These are phyloP conservation scores for Mucor indicus DNA, from an alignment of 371 early-diverging fungal genomes.

Conservation along the genomic window DNA sequence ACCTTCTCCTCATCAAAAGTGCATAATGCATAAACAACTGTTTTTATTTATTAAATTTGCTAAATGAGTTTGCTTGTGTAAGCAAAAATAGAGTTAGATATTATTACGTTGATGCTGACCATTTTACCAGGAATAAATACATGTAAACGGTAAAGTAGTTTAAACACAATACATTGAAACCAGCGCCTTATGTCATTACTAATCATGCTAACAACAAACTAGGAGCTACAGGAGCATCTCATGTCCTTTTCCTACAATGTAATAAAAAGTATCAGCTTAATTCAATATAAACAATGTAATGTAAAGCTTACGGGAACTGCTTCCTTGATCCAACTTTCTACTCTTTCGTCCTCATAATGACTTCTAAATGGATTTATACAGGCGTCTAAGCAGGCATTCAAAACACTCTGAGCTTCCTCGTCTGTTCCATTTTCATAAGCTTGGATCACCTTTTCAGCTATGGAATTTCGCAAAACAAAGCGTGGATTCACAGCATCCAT, in stretches of 20 bases:
- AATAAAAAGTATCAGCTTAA: conserved; percentile 12
- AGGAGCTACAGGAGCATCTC: conserved; percentile 37
- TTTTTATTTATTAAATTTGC: too few species aligned
- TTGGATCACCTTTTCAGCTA: conserved; percentile 64
- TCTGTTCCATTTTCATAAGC: conserved; percentile 26
- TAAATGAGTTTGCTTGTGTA: too few species aligned
- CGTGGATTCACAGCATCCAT: conserved; percentile 70
- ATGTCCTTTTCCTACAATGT: conserved; percentile 30
- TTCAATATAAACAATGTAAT: conserved; percentile 14
- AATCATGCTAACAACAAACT: neutral
- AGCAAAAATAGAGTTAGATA: too few species aligned
- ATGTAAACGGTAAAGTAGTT: too few species aligned
- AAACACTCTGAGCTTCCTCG: conserved; percentile 22
- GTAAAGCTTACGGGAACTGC: conserved; percentile 38
- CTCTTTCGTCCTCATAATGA: conserved; percentile 29
- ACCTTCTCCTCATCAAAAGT: too few species aligned
- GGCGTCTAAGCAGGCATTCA: conserved; percentile 55
- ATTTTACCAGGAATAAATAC: too few species aligned
- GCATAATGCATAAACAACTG: too few species aligned
- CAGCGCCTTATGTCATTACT: too few species aligned
- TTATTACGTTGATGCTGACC: too few species aligned
- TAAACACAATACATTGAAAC: too few species aligned
- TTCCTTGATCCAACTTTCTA: conserved; percentile 31
- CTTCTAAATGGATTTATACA: conserved; percentile 57
- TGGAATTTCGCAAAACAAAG: conserved; percentile 74